phyloP scores from a whole-genome alignment of 176 grass and related monocot species.

The Oryza meridionalis region DNA sequence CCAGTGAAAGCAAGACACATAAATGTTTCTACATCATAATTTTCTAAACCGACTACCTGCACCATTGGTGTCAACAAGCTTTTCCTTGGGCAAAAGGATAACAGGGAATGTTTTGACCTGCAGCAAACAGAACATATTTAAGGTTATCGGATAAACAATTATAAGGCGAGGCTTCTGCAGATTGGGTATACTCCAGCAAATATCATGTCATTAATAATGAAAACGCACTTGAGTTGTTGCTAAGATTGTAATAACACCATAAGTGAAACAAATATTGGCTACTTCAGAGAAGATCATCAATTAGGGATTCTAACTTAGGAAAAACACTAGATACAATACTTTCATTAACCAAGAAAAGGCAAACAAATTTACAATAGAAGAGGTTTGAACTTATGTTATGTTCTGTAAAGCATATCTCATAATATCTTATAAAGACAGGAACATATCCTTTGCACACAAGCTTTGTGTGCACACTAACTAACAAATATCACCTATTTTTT shows the following conservation, averaged over 20 bases:
- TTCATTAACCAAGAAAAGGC: not conserved
- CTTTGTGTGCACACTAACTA: too few species aligned
- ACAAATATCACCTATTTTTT: too few species aligned
- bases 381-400: not conserved
- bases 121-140: slow-evolving; percentile 9
- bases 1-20: not conserved
- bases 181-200: not conserved
- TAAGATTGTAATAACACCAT: not conserved
- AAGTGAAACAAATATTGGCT: not conserved
- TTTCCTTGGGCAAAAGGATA: slow-evolving; percentile 89
- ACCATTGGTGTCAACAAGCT: slow-evolving; percentile 95
- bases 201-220: not conserved
- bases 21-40: not conserved
- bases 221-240: not conserved
- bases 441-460: too few species aligned
- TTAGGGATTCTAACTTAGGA: not conserved
- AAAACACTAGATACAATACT: not conserved
- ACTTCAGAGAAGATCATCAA: too few species aligned
- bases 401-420: too few species aligned
- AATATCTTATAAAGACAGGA: not conserved
- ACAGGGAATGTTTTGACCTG: slow-evolving; percentile 91
- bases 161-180: not conserved
- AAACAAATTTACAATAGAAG: not conserved
- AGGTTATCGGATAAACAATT: not conserved
- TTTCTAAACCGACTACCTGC: slow-evolving; percentile 63